These are phyloP conservation scores for Maudiozyma humilis DNA, from an alignment of 1,139 yeast species.

Conservation along the genomic window DNA sequence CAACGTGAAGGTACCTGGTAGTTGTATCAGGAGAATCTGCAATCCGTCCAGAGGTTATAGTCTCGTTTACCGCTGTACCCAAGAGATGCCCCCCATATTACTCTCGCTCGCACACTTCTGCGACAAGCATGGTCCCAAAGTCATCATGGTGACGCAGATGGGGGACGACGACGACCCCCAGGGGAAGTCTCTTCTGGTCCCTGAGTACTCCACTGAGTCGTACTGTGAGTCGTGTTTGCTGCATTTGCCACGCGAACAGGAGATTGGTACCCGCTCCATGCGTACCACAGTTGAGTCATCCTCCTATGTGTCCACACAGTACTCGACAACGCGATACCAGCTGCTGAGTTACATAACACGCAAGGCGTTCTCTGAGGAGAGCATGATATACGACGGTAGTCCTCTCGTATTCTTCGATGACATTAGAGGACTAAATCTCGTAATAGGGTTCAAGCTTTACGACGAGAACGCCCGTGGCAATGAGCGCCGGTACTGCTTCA, in stretches of 20 bases:
- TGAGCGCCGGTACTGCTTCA: slow-evolving; percentile 61
- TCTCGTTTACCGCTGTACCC: too few relatives aligned
- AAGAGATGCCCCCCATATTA: slow-evolving; percentile 18
- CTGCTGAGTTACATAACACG: slow-evolving; percentile 39
- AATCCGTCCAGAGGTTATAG: too few relatives aligned
- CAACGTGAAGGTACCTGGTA: too few relatives aligned
- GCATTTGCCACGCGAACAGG: slow-evolving; percentile 36
- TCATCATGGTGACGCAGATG: slow-evolving; percentile 63
- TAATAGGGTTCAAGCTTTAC: slow-evolving; percentile 55
- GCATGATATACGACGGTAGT: slow-evolving; percentile 53
- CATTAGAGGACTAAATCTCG: slow-evolving; percentile 57
- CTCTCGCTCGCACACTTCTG: slow-evolving; percentile 74
- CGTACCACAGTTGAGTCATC: slow-evolving; percentile 16
- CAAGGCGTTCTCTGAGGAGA: slow-evolving; percentile 65
- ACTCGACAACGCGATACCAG: slow-evolving; percentile 43
- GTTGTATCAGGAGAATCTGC: too few relatives aligned
- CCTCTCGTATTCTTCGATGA: slow-evolving; percentile 71
- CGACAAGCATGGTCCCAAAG: slow-evolving; percentile 78
- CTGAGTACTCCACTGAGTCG: slow-evolving; percentile 35
- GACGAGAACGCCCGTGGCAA: slow-evolving; percentile 74
- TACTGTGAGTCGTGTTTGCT: slow-evolving; percentile 55
- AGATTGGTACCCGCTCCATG: slow-evolving; percentile 17
- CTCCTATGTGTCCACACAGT: slow-evolving; percentile 46
- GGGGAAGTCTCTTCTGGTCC: slow-evolving; percentile 27
- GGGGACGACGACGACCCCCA: slow-evolving; percentile 16